Conservation (phyloP, 768 basidiomycete species). For the Pleurotus giganteus region DNA sequence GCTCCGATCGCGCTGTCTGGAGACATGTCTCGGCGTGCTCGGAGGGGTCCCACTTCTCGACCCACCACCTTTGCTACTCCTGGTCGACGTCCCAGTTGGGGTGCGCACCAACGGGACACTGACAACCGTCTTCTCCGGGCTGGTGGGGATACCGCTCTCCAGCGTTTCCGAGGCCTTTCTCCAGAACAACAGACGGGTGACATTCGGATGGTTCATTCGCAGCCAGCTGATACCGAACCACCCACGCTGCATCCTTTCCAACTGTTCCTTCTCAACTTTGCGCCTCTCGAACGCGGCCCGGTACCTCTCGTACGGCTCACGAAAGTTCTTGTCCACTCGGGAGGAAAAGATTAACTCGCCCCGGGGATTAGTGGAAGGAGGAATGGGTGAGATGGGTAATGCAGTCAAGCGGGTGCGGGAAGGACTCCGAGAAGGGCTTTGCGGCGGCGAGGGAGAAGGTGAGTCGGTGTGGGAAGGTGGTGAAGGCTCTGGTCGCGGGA, state of each 20-base stretch:
- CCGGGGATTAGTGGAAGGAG: conserved; percentile 84
- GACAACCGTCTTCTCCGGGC: not conserved
- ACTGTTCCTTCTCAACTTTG: conserved; percentile 61
- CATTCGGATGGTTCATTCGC: not conserved
- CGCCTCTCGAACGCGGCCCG: conserved; percentile 81
- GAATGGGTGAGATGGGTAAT: conserved; percentile 75
- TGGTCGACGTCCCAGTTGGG: conserved; percentile 18
- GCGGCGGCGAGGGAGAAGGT: conserved; percentile 24
- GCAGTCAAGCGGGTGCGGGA: conserved; percentile 38
- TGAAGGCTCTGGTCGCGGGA: conserved; percentile 37
- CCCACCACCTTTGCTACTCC: conserved; percentile 21
- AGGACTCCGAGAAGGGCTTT: conserved; percentile 23
- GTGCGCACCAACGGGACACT: not conserved
- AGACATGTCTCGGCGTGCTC: conserved; percentile 14
- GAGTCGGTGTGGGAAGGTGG: conserved; percentile 27
- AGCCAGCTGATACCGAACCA: conserved; percentile 29
- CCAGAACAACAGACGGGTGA: not conserved
- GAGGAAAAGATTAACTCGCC: conserved; percentile 97
- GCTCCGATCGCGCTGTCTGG: conserved; percentile 6
- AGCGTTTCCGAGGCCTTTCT: not conserved
- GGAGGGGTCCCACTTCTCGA: conserved; percentile 38
- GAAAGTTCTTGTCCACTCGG: conserved; percentile 76
- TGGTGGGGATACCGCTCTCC: not conserved
- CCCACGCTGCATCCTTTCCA: conserved; percentile 21
- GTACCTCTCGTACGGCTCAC: conserved; percentile 92